phyloP scores from a whole-genome alignment of 768 basidiomycete genomes.

The Tricholoma sp. region DNA sequence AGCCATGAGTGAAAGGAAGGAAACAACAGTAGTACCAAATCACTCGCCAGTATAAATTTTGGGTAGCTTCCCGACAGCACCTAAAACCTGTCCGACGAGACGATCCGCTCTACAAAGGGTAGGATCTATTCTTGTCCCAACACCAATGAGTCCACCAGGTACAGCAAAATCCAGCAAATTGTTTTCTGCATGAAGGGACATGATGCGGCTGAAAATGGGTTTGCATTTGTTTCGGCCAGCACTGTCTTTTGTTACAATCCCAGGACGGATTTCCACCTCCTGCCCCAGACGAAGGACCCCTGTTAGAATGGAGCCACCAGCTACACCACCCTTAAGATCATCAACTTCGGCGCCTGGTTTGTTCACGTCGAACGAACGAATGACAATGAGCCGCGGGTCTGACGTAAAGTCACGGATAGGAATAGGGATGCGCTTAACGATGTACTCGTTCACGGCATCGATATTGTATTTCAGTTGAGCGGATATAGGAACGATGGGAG shows the following conservation, averaged over 20 bases:
- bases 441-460: slow-evolving; percentile 98
- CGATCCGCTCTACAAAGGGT: slow-evolving; percentile 96
- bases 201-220: slow-evolving; percentile 88
- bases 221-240: slow-evolving; percentile 87
- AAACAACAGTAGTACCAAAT: background rate
- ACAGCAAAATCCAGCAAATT: slow-evolving; percentile 94
- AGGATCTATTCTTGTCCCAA: slow-evolving; percentile 94
- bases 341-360: slow-evolving; percentile 97
- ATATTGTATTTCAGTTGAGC: slow-evolving; percentile 99
- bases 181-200: slow-evolving; percentile 91
- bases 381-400: slow-evolving; percentile 92
- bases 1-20: background rate
- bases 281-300: slow-evolving; percentile 87
- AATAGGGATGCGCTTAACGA: slow-evolving; percentile 93
- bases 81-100: slow-evolving; percentile 93
- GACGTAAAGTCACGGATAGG: slow-evolving; percentile 91
- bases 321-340: slow-evolving; percentile 96
- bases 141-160: slow-evolving; percentile 96
- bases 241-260: slow-evolving; percentile 93
- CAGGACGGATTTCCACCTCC: slow-evolving; percentile 96
- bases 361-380: slow-evolving; percentile 99
- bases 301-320: slow-evolving; percentile 92
- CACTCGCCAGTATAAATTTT: slow-evolving; percentile 80
- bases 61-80: slow-evolving; percentile 90
- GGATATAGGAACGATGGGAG: slow-evolving; percentile 98